phyloP scores from a whole-genome alignment of 805 yeast species.

The Lipomyces anomalus region DNA sequence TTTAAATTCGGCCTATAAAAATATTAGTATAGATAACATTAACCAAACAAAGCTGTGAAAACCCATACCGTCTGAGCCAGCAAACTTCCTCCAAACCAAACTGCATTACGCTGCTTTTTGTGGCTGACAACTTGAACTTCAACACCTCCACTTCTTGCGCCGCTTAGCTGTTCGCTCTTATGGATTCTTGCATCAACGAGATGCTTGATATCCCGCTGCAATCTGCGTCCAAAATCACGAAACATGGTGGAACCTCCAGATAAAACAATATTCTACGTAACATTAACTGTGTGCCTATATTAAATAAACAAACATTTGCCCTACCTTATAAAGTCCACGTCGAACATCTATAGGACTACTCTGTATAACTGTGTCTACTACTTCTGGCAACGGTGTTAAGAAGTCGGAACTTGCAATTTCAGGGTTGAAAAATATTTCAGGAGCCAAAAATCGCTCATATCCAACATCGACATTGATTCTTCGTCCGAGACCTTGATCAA shows the following conservation, averaged over 20 bases:
- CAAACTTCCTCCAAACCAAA: slow-evolving; percentile 98
- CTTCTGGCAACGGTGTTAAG: slow-evolving; percentile 92
- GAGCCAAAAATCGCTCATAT: slow-evolving; percentile 95
- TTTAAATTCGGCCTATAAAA: slow-evolving; percentile 65
- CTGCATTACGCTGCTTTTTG: slow-evolving; percentile 96
- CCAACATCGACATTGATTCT: slow-evolving; percentile 82
- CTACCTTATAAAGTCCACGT: slow-evolving; percentile 76
- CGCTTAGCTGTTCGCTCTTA: slow-evolving; percentile 66
- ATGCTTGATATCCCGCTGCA: slow-evolving; percentile 86
- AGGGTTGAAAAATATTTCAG: slow-evolving; percentile 98
- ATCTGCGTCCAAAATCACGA: slow-evolving; percentile 94
- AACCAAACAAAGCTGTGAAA: slow-evolving; percentile 1
- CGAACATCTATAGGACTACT: slow-evolving; percentile 96
- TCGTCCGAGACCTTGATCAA: slow-evolving; percentile 66
- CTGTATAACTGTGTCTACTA: slow-evolving; percentile 92
- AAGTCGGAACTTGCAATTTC: slow-evolving; percentile 94
- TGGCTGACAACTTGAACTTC: slow-evolving; percentile 96
- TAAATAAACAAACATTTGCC: neutral
- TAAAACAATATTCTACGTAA: slow-evolving; percentile 77
- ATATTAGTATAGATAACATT: neutral
- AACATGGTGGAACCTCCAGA: slow-evolving; percentile 99
- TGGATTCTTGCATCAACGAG: slow-evolving; percentile 86
- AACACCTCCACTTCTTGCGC: slow-evolving; percentile 81
- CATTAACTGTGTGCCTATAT: neutral
- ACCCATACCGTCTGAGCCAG: slow-evolving; percentile 83